phyloP scores from a whole-genome alignment of 1,284 basidiomycete genomes.

The Malassezia slooffiae region DNA sequence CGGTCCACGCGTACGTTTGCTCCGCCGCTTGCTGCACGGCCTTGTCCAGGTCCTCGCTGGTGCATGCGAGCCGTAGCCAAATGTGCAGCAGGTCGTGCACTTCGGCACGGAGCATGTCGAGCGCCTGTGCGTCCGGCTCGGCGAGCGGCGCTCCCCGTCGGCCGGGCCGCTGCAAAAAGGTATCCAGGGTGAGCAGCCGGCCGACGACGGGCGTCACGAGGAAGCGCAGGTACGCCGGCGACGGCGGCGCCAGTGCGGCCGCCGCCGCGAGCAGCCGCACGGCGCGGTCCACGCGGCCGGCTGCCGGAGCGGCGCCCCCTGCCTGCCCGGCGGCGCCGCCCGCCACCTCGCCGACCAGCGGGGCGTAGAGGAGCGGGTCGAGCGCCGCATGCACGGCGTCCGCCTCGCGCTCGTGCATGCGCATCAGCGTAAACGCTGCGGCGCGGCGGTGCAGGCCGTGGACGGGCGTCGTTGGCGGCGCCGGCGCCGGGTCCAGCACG shows the following conservation, averaged over 20 bases:
- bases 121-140: slow-evolving; percentile 5
- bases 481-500: slow-evolving; percentile 23
- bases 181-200: slow-evolving; percentile 26
- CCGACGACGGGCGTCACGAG: slow-evolving; percentile 22
- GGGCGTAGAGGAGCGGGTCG: slow-evolving; percentile 11
- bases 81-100: slow-evolving; percentile 24
- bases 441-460: slow-evolving; percentile 25
- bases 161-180: slow-evolving; percentile 10
- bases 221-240: slow-evolving; percentile 25
- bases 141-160: slow-evolving; percentile 4
- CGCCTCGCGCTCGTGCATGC: slow-evolving; percentile 22
- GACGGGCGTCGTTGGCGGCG: slow-evolving; percentile 18
- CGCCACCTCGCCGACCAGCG: background rate
- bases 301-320: background rate
- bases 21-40: too few species aligned
- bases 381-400: slow-evolving; percentile 12
- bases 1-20: too few species aligned
- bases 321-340: background rate
- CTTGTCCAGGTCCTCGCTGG: too few species aligned
- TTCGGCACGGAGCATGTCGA: slow-evolving; percentile 15
- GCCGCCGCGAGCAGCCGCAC: slow-evolving; percentile 21
- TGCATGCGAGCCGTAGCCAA: slow-evolving; percentile 30
- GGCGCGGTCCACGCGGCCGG: slow-evolving; percentile 2
- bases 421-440: slow-evolving; percentile 24
- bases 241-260: slow-evolving; percentile 32